Evolutionary conservation across 192 early-diverging fungal species (phyloP), one percentile per base, ranked within the genome.

Genomic region (Geranomyces michiganensis): DNA sequence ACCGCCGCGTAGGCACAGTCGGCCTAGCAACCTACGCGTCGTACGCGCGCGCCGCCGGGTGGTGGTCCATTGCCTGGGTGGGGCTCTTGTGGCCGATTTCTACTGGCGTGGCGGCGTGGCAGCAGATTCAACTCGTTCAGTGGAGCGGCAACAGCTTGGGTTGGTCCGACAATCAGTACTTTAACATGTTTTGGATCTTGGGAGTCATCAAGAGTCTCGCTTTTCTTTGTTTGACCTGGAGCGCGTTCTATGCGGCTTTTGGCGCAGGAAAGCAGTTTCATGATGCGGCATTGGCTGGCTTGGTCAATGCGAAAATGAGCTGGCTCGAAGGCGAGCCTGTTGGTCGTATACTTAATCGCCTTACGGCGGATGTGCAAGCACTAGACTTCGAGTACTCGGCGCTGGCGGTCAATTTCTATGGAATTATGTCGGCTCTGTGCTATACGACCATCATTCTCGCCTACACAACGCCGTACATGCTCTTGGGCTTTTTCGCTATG

Each of bases 241-340:
- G 15, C 41, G 32, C 19, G 6, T 64, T 45, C 27, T 41, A 19
- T 21, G 15, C 27, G 8, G 29, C 15, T 17, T 64, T 44, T 29
- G 14, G 41, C 62, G 89, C 90, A 1, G 80, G 90, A 3, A 76
- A 76, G 45, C 75, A 58, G 1, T 72, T 93, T 6, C 95, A 97
- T 81, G 71, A 85, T 29, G 73, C 78, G 21, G 89, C 93, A 46
- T 72, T 93, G 7, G 33, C 76, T 14, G 74, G 85, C 31, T 78
- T 95, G 8, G 69, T 93, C 68, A 79, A 88, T 13, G 91, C 93
- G 0, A 90, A 88, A 10, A 80, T 91, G 62, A 79, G 81, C 10
- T 94, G 95, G 77, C 92, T 90, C 76, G 85, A 81, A 45, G 85
- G 83, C 13, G 85, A 89, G 2, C 89, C 89, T 21, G 32, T 85